These are phyloP conservation scores for Thraustochytrium sp. DNA, from an alignment of 352 stramenopile species.

Conservation along the genomic window DNA sequence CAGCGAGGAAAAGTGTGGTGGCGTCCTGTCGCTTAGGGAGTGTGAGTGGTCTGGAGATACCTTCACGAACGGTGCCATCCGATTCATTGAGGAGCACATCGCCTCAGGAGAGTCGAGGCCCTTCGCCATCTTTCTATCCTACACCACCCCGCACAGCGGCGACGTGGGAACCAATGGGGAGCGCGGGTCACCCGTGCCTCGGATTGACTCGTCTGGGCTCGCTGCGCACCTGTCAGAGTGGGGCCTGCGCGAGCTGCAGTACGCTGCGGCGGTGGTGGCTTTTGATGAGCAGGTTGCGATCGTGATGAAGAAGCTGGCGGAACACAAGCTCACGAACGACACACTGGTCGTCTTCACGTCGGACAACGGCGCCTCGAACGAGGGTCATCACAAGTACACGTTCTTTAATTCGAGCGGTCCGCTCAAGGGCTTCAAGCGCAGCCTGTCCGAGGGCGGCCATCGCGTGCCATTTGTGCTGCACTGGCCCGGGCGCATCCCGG, in stretches of 20 bases:
- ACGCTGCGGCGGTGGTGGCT: neutral
- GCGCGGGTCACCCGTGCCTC: neutral
- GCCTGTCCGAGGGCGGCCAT: constrained; percentile 50
- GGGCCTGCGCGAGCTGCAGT: neutral
- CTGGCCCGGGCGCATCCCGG: constrained; percentile 27
- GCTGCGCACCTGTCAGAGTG: neutral
- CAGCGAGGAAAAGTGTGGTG: neutral
- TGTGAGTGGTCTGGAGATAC: constrained; percentile 1
- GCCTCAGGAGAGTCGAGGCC: neutral
- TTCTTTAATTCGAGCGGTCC: constrained; percentile 28
- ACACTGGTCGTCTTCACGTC: constrained; percentile 33
- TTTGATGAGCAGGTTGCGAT: neutral
- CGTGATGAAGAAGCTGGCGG: neutral
- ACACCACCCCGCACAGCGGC: neutral
- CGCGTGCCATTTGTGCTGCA: constrained; percentile 30
- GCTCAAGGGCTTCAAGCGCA: constrained; percentile 46
- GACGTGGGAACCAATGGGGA: neutral
- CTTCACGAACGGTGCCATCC: neutral
- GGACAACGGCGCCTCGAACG: constrained; percentile 44
- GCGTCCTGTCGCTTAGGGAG: neutral
- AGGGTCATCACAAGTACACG: constrained; percentile 45
- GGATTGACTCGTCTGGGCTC: neutral
- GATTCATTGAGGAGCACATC: neutral
- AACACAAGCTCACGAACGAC: neutral
- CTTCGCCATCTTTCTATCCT: neutral